Evolutionary conservation across 108 stramenopile species (phyloP).

Genomic region (Cyclotella atomus): DNA sequence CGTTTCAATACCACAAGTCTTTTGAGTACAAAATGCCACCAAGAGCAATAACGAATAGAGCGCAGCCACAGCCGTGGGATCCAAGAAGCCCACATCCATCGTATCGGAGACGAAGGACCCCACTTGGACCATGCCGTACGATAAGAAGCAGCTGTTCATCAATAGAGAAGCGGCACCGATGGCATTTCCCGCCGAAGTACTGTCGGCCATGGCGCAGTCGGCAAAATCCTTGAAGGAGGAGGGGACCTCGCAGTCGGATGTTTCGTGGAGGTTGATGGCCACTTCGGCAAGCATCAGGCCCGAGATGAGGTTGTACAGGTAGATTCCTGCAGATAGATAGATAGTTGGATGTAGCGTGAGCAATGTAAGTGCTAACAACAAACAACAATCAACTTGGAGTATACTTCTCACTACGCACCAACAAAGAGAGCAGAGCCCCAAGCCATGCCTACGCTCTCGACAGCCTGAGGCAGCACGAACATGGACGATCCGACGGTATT

Average conservation of each 20-base stretch:
- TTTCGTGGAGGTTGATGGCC: conserved; percentile 72
- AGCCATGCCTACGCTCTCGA: conserved; percentile 59
- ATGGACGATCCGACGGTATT: conserved; percentile 82
- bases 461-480: conserved; percentile 69
- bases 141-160: conserved; percentile 61
- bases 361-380: too few species aligned
- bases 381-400: too few species aligned
- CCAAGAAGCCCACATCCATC: conserved; percentile 36
- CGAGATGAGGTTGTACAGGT: conserved; percentile 67
- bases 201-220: conserved; percentile 49
- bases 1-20: conserved; percentile 49
- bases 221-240: conserved; percentile 80
- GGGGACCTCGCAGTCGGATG: conserved; percentile 53
- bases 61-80: conserved; percentile 9
- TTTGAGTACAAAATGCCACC: conserved; percentile 46
- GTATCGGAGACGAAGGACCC: conserved; percentile 39
- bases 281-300: conserved; percentile 77
- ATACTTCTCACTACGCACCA: conserved; percentile 12
- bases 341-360: neutral
- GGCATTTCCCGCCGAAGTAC: conserved; percentile 34
- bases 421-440: conserved; percentile 55
- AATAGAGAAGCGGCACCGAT: conserved; percentile 57
- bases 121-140: conserved; percentile 59
- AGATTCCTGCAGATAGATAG: conserved; percentile 32
- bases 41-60: conserved; percentile 46